These are phyloP conservation scores for Trichoderma aggressivum DNA, from an alignment of 2,329 filamentous ascomycete genomes.

Conservation along the genomic window DNA sequence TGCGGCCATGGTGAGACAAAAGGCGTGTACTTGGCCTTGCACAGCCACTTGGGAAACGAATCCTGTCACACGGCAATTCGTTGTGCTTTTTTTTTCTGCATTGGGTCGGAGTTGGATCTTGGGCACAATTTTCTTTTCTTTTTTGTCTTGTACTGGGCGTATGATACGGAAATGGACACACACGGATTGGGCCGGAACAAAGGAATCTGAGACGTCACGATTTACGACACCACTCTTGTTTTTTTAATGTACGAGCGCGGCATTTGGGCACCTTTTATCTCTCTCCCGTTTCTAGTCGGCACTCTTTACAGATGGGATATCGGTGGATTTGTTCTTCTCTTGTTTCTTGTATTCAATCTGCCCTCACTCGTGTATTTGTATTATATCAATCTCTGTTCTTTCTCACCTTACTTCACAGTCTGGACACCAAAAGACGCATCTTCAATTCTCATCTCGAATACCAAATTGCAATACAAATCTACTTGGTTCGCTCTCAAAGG, in stretches of 20 bases:
- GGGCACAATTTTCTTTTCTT: not conserved
- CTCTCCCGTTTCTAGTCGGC: not conserved
- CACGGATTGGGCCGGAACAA: not conserved
- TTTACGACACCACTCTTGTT: not conserved
- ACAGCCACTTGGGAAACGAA: not conserved
- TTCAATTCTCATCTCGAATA: not conserved
- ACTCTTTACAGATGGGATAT: not conserved
- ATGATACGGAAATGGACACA: not conserved
- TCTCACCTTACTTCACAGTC: not conserved
- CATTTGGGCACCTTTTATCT: not conserved
- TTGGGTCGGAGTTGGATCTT: not conserved
- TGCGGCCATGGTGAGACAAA: not conserved
- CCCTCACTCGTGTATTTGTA: not conserved
- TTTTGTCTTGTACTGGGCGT: not conserved
- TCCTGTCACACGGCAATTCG: not conserved
- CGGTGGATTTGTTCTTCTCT: fast-evolving
- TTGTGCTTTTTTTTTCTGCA: not conserved
- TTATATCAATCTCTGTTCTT: not conserved
- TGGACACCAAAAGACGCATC: not conserved
- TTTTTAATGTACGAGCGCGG: not conserved
- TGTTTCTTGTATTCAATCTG: not conserved
- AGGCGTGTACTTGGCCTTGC: not conserved
- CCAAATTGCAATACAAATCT: not conserved
- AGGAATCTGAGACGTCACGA: not conserved
- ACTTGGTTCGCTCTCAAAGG: not conserved